Base-by-base conservation (phyloP, 2,329 filamentous ascomycete species). In the Aschersonia sp. region DNA sequence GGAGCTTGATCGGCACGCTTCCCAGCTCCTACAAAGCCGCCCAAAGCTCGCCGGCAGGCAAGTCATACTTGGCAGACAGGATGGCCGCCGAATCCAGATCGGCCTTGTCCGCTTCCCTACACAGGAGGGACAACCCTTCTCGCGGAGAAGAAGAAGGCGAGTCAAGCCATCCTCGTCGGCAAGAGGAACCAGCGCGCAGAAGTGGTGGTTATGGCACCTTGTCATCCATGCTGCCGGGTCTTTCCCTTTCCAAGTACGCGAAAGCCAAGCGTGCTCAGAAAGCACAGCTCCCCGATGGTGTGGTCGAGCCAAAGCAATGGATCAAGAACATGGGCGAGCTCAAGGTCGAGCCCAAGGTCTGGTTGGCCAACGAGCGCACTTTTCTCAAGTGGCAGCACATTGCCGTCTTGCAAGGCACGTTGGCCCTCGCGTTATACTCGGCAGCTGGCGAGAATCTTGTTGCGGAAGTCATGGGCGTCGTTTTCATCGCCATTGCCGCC, bases 311-410 rank as follows among this genome's bases (percentile, higher is more conserved):
- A 2, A 79, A 76, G 7, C 74, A 80, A 54, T 94, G 90, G 81
- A 86, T 98, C 72, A 98, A 98, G 70, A 94, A 98, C 65, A 77
- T 84, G 35, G 90, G 92, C 4, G 85, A 88, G 37, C 76, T 97
- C 53, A 84, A 88, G 60, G 87, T 98, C 49, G 92, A 98, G 68
- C 88, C 87, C 51, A 98, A 98, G 67, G 90, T 98, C 32, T 98
- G 92, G 90, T 81, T 98, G 49, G 92, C 92, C 47, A 98, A 98
- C 65, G 90, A 98, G 68, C 83, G 92, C 51, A 98, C 92, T 0
- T 98, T 95, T 62, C 83, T 98, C 65, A 97, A 95, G 66, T 98
- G 92, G 92, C 87, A 97, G 70, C 89, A 97, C 63, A 88, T 98
- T 58, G 83, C 81, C 51, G 79, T 98, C 45, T 73, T 98, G 11